Percentiles rank a stretch among this genome's conserved stretches.
Evolutionary conservation across 208 protist genomes (phyloP).

Genomic region (Crithidia expoeki): DNA sequence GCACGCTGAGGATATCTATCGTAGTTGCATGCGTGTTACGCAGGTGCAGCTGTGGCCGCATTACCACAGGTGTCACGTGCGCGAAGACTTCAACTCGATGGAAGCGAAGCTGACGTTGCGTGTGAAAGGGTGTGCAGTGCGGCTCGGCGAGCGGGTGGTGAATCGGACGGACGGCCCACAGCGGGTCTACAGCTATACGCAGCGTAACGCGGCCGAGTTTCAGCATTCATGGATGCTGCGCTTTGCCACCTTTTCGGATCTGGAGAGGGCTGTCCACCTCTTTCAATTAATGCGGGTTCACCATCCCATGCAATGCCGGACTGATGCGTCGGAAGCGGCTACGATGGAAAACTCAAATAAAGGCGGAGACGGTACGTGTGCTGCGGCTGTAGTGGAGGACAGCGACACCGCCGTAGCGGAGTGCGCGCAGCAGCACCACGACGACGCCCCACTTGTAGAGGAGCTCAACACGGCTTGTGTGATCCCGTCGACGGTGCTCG

Average conservation of each 20-base stretch:
- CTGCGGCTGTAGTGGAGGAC: neutral
- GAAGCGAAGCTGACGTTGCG: constrained; percentile 13
- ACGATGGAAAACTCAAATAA: neutral
- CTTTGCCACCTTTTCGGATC: constrained; percentile 13
- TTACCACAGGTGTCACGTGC: neutral
- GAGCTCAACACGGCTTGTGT: neutral
- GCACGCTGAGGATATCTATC: neutral
- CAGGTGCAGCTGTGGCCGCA: constrained; percentile 13
- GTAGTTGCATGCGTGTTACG: constrained; percentile 4
- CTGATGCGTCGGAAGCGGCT: too few species aligned
- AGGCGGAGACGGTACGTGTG: neutral
- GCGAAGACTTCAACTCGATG: constrained; percentile 2
- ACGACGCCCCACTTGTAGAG: neutral
- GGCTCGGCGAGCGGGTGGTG: constrained; percentile 1
- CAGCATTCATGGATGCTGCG: constrained; percentile 11
- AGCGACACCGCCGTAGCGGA: neutral
- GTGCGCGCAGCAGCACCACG: neutral
- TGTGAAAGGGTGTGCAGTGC: constrained; percentile 9
- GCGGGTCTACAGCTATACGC: constrained; percentile 9
- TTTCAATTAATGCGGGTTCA: neutral
- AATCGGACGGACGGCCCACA: neutral
- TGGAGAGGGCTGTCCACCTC: constrained; percentile 12
- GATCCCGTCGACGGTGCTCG: constrained; percentile 2
- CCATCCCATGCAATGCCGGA: neutral
- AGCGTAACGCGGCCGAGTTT: neutral